Conservation (phyloP, 2,329 filamentous ascomycete genomes). For the Neopestalotiopsis sp. region DNA sequence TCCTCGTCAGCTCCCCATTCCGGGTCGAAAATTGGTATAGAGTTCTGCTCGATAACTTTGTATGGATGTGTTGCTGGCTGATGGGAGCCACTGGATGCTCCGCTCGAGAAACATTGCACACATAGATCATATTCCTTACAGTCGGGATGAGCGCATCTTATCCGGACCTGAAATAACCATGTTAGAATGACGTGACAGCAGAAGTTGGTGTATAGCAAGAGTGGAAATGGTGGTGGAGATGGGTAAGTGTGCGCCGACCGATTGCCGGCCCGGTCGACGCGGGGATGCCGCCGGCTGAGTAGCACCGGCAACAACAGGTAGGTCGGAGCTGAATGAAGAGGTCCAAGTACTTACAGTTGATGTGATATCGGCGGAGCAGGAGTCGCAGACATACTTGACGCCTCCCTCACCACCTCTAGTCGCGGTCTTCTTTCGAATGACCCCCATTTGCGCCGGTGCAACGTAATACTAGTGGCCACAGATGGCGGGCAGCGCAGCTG, state of each 20-base stretch:
- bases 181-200: conserved; percentile 5
- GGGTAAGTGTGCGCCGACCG: not conserved
- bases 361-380: conserved; percentile 95
- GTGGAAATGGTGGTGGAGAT: conserved; percentile 6
- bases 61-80: conserved; percentile 86
- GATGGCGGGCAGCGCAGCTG: not conserved
- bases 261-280: conserved; percentile 7
- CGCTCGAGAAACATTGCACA: conserved; percentile 90
- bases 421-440: conserved; percentile 95
- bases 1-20: conserved; percentile 99
- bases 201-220: not conserved
- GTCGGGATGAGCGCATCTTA: conserved; percentile 81
- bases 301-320: conserved; percentile 7
- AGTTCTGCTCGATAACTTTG: conserved; percentile 97
- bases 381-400: conserved; percentile 96
- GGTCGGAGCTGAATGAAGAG: conserved; percentile 17
- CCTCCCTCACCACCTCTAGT: conserved; percentile 84
- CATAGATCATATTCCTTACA: conserved; percentile 98
- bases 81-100: conserved; percentile 80
- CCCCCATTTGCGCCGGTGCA: conserved; percentile 67
- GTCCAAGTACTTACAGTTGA: conserved; percentile 75
- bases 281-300: conserved; percentile 14
- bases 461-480: conserved; percentile 13
- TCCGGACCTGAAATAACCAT: conserved; percentile 75
- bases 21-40: conserved; percentile 91